Percentiles rank a stretch among this genome's conserved stretches.
These are phyloP conservation scores for Thelonectria rubi DNA, from an alignment of 2,329 filamentous ascomycete genomes.

Conservation along the genomic window DNA sequence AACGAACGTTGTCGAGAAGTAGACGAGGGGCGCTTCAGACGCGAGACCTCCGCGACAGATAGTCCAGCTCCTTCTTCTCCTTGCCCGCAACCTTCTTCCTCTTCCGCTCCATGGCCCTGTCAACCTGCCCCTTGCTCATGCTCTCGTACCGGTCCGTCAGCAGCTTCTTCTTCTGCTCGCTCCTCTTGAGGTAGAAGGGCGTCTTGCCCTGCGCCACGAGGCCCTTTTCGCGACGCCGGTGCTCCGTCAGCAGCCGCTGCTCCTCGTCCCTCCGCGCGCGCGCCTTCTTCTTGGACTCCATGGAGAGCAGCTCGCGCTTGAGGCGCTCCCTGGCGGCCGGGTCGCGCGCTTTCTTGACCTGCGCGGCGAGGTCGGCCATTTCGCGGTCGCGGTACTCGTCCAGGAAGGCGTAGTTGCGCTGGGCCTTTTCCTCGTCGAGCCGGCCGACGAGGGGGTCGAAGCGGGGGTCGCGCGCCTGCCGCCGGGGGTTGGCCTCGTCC, in stretches of 20 bases:
- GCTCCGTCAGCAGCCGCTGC: conserved; percentile 74
- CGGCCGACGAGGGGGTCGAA: conserved; percentile 74
- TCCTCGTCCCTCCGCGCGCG: conserved; percentile 75
- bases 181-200: conserved; percentile 92
- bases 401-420: conserved; percentile 85
- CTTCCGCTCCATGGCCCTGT: conserved; percentile 84
- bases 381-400: conserved; percentile 87
- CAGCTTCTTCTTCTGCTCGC: conserved; percentile 88
- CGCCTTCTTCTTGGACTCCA: conserved; percentile 80
- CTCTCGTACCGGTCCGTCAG: conserved; percentile 80
- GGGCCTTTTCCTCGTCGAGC: conserved; percentile 66
- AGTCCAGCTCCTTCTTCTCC: conserved; percentile 79
- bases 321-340: conserved; percentile 72
- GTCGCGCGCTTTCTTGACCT: conserved; percentile 73
- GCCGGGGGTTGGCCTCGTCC: conserved; percentile 48
- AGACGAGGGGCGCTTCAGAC: background rate
- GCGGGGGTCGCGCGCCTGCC: conserved; percentile 82
- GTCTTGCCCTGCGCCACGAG: conserved; percentile 87
- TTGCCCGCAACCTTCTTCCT: conserved; percentile 88
- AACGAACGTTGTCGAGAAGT: background rate
- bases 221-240: conserved; percentile 85
- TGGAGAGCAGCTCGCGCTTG: conserved; percentile 77
- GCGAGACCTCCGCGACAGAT: conserved; percentile 46
- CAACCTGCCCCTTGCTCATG: conserved; percentile 86
- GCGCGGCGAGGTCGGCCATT: conserved; percentile 75